Evolutionary conservation across 495 filamentous ascomycete species (phyloP).

Genomic region (Hypoxylon trugodes): DNA sequence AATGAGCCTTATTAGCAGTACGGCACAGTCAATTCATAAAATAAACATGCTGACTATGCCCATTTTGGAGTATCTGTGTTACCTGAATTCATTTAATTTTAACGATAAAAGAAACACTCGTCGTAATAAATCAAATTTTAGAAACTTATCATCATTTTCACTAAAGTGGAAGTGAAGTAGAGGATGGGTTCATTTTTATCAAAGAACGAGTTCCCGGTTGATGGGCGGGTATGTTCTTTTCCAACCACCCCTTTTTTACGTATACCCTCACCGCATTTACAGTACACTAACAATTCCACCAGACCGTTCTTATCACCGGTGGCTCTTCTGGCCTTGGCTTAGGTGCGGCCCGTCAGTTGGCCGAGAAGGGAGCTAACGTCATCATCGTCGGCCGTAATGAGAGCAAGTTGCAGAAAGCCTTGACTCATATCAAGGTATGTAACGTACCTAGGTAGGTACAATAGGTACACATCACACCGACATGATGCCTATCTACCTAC

Average conservation of each 20-base stretch:
- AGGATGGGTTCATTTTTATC: background rate
- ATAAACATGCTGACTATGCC: no score
- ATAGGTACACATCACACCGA: no score
- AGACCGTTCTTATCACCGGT: slow-evolving; percentile 83
- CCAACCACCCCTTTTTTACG: background rate
- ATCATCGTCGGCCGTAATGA: slow-evolving; percentile 75
- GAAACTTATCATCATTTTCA: no score
- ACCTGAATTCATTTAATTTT: no score
- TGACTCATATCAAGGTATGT: slow-evolving; percentile 69
- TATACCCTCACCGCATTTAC: background rate
- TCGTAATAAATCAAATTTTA: no score
- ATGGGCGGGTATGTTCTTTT: slow-evolving; percentile 71
- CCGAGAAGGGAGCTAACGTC: slow-evolving; percentile 78
- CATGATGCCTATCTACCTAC: background rate
- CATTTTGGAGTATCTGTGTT: no score
- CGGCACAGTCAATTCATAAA: no score
- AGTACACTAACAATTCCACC: slow-evolving; percentile 1
- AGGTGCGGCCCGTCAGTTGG: slow-evolving; percentile 71
- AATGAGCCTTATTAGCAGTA: no score
- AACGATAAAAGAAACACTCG: no score
- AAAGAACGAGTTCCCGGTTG: slow-evolving; percentile 71
- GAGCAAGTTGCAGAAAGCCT: slow-evolving; percentile 68
- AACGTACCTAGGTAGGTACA: no score
- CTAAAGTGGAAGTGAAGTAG: no score
- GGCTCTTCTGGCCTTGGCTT: slow-evolving; percentile 84